Evolutionary conservation across 1,284 basidiomycete genomes (phyloP), one percentile per base, ranked within the genome.

Genomic region (Mixia osmundae): DNA sequence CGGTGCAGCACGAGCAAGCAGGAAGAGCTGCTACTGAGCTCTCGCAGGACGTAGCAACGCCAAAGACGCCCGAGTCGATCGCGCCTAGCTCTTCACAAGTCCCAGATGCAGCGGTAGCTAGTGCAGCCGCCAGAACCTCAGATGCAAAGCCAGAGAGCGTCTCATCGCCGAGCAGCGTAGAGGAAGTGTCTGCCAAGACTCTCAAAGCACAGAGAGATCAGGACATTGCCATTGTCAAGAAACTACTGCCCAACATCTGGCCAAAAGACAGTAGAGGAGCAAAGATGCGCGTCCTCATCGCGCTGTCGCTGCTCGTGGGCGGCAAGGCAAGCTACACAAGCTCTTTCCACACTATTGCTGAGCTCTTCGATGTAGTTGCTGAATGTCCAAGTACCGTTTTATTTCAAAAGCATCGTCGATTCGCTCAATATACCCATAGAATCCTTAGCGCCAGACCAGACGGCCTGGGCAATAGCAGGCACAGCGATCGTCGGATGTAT

Each of bases 371-470:
- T 6, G 30, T 41, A 77, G 75, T 59, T 91, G 20, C 61, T 95
- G 40, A 97, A 95, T 53, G 89, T 97, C 1, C 89, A 95, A 65
- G 87, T 97, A 4, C 89, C 91, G 0, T 71, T 85, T 47, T 66
- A 95, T 46, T 97, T 97, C 68, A 97, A 95, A 56, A 56, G 67
- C 26, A 72, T 97, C 33, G 72, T 97, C 40, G 89, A 97, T 54
- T 57, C 72, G 1, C 63, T 97, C 44, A 94, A 91, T 51, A 62
- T 95, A 18, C 72, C 79, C 33, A 64, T 91, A 37, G 68, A 73
- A 1, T 65, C 74, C 7, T 63, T 66, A 1, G 71, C 76, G 4
- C 80, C 85, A 0, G 33, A 40, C 10, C 39, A 45, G 26, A 49
- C 49, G 16, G 78, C 82, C 3, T 94, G 83, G 79, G 67, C 85